Conservation (phyloP, 2,329 filamentous ascomycete species). For the Clonostachys solani region DNA sequence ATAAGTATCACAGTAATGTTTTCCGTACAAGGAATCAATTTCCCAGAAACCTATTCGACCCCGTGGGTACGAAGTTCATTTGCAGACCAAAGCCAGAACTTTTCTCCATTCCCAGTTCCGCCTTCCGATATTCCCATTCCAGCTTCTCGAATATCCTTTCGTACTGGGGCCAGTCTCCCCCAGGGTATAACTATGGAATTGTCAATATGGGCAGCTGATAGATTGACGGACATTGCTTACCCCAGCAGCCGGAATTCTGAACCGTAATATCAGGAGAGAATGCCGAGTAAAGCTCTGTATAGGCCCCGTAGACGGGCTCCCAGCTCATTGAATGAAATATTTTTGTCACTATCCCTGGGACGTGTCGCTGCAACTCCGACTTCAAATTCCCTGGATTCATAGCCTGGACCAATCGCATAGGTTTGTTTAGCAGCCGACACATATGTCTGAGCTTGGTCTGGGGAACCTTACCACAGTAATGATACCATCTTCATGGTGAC, state of each 20-base stretch:
- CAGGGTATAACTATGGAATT: constrained; percentile 17
- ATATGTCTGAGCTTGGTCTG: too few relatives aligned
- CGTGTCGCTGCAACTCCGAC: constrained; percentile 18
- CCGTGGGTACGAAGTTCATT: too few relatives aligned
- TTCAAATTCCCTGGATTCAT: constrained; percentile 27
- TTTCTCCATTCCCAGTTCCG: too few relatives aligned
- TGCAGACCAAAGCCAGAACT: too few relatives aligned
- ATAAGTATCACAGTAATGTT: too few relatives aligned
- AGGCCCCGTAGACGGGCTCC: constrained; percentile 31
- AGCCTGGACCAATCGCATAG: constrained; percentile 1
- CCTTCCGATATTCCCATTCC: not conserved
- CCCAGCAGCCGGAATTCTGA: constrained; percentile 26
- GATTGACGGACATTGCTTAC: constrained; percentile 4
- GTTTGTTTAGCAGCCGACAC: too few relatives aligned
- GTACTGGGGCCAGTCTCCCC: constrained; percentile 27
- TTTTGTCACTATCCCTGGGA: not conserved
- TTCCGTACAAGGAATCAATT: too few relatives aligned
- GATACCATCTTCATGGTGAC: constrained; percentile 21
- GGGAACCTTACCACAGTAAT: constrained; percentile 11
- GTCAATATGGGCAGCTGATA: not conserved
- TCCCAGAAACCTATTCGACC: too few relatives aligned
- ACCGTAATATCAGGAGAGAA: constrained; percentile 34
- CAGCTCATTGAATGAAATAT: not conserved
- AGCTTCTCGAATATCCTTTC: constrained; percentile 21
- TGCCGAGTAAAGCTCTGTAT: constrained; percentile 42